Conservation (phyloP, 2,329 filamentous ascomycete species). For the Colletotrichum sublineola region DNA sequence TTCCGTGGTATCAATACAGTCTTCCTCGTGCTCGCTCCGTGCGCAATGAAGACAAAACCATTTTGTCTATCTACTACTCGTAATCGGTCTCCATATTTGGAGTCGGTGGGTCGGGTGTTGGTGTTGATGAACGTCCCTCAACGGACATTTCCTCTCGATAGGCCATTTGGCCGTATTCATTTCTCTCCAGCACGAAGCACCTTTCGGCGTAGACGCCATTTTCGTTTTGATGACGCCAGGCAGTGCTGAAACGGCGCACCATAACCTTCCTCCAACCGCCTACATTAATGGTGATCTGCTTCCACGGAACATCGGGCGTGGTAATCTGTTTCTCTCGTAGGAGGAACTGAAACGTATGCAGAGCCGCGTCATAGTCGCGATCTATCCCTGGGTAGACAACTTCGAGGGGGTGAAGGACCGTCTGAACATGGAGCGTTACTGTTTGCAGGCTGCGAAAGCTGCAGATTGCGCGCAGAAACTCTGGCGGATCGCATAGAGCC, state of each 20-base stretch:
- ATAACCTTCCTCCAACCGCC: conserved; percentile 62
- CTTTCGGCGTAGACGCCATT: conserved; percentile 61
- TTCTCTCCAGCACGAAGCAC: conserved; percentile 58
- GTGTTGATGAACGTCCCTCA: conserved; percentile 42
- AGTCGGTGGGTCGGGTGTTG: conserved; percentile 39
- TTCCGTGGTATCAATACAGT: conserved; percentile 12
- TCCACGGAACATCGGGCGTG: conserved; percentile 50
- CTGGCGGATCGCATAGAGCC: conserved; percentile 50
- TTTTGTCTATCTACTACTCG: conserved; percentile 4
- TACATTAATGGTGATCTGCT: conserved; percentile 59
- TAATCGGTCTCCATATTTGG: conserved; percentile 28
- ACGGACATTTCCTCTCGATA: conserved; percentile 40
- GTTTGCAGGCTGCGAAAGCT: conserved; percentile 56
- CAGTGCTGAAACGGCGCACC: conserved; percentile 57
- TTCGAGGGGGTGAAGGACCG: conserved; percentile 53
- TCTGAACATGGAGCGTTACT: conserved; percentile 61
- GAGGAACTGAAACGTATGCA: conserved; percentile 52
- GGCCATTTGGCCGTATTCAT: conserved; percentile 31
- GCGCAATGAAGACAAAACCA: background rate
- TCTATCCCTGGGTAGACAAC: conserved; percentile 49
- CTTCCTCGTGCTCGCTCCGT: background rate
- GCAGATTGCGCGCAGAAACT: conserved; percentile 56
- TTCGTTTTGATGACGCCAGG: conserved; percentile 57
- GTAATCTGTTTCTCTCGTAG: conserved; percentile 46
- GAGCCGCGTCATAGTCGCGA: conserved; percentile 54